phyloP scores from a whole-genome alignment of 805 yeast species.

The Sungouiozyma ichnusensis region DNA sequence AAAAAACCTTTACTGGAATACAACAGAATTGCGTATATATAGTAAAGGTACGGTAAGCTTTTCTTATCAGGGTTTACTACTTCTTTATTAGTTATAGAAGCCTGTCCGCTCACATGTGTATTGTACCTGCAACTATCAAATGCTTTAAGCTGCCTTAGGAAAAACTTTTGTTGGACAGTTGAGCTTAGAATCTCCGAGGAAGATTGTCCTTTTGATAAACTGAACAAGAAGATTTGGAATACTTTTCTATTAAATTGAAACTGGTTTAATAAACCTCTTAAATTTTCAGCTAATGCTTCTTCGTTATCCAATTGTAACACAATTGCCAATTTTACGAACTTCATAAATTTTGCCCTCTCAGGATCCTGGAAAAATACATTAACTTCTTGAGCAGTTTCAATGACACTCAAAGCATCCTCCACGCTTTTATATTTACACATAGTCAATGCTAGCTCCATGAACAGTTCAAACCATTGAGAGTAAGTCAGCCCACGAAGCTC shows the following conservation, averaged over 20 bases:
- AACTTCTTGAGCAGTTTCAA: slow-evolving; percentile 66
- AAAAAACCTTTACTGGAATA: slow-evolving; percentile 75
- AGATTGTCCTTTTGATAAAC: slow-evolving; percentile 46
- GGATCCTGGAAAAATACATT: slow-evolving; percentile 68
- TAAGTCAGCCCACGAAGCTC: slow-evolving; percentile 68
- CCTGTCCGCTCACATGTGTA: slow-evolving; percentile 63
- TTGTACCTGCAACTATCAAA: slow-evolving; percentile 56
- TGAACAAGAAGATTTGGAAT: slow-evolving; percentile 53
- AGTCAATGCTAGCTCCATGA: slow-evolving; percentile 66
- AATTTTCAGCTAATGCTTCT: slow-evolving; percentile 41
- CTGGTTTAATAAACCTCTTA: slow-evolving; percentile 54
- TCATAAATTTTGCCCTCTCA: slow-evolving; percentile 46
- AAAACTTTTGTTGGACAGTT: slow-evolving; percentile 80
- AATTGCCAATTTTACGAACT: slow-evolving; percentile 58
- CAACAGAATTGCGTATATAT: slow-evolving; percentile 70
- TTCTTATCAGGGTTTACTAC: slow-evolving; percentile 33
- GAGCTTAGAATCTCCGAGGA: slow-evolving; percentile 57
- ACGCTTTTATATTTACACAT: slow-evolving; percentile 49
- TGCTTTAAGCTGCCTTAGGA: slow-evolving; percentile 82
- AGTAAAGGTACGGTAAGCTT: slow-evolving; percentile 57
- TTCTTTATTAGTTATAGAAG: slow-evolving; percentile 51
- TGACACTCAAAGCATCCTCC: slow-evolving; percentile 56
- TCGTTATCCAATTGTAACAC: slow-evolving; percentile 39
- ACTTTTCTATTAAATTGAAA: slow-evolving; percentile 69
- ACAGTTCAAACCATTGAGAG: slow-evolving; percentile 76